phyloP scores from a whole-genome alignment of 179 eudicot species.

The Gypsophila paniculata region DNA sequence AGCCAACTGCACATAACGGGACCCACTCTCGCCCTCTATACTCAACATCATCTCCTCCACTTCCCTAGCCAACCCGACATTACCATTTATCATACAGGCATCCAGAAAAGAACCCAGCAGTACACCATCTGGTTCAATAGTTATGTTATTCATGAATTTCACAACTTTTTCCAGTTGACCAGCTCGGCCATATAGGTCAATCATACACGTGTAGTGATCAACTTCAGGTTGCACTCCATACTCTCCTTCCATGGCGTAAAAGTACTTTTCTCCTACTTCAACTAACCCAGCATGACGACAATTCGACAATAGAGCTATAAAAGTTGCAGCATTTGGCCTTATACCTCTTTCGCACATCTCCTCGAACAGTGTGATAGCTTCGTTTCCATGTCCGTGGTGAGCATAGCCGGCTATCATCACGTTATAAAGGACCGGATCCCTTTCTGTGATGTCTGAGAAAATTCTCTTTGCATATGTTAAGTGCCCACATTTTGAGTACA shows the following conservation, averaged over 20 bases:
- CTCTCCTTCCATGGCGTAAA: slow-evolving; percentile 51
- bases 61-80: slow-evolving; percentile 49
- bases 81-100: slow-evolving; percentile 61
- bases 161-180: slow-evolving; percentile 55
- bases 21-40: slow-evolving; percentile 59
- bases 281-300: slow-evolving; percentile 83
- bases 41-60: slow-evolving; percentile 55
- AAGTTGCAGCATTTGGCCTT: slow-evolving; percentile 67
- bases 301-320: slow-evolving; percentile 73
- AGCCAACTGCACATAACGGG: slow-evolving; percentile 75
- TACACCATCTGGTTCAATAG: slow-evolving; percentile 53
- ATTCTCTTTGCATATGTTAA: slow-evolving; percentile 50
- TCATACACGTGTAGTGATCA: slow-evolving; percentile 84
- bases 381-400: slow-evolving; percentile 62
- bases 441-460: slow-evolving; percentile 30
- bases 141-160: slow-evolving; percentile 46
- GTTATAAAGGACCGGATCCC: slow-evolving; percentile 67
- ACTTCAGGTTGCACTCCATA: slow-evolving; percentile 53
- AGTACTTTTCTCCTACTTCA: slow-evolving; percentile 58
- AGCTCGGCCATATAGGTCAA: slow-evolving; percentile 85
- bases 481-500: slow-evolving; percentile 88
- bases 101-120: slow-evolving; percentile 65
- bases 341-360: slow-evolving; percentile 50
- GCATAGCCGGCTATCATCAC: slow-evolving; percentile 81
- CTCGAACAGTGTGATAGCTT: slow-evolving; percentile 54